Base-by-base conservation (phyloP, 495 filamentous ascomycete genomes). In the Xylaria flabelliformis region DNA sequence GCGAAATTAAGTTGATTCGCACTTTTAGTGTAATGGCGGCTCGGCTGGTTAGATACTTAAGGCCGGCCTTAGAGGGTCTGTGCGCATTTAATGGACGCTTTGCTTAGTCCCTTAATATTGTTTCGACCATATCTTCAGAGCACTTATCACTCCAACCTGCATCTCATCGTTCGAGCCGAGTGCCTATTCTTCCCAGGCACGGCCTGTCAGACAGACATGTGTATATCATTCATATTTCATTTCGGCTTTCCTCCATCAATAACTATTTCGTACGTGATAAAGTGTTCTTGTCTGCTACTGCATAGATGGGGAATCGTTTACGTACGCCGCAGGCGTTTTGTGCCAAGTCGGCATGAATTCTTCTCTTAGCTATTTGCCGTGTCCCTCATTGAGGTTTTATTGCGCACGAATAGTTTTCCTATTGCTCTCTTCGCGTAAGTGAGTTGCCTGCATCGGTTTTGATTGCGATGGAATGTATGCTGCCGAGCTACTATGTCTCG, bases 311-410 rank as follows among this genome's bases (percentile, higher is more conserved):
- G 8, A 55, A 26, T 10, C 26, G 21, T 55, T 55, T 10, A 55
- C 51, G 3, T 51, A 51, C 48, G 8, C 51, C 15, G 64, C 19
- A 3, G 26, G 19, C 24, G 10, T 46, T 51, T n/a, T 19, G 44
- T 51, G 29, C 64, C 41, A 50, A 65, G 36, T 66, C 51, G 64
- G 48, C 32, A 41, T 46, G 26, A 66, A 36, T 21, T 6, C 65
- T 50, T 67, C 32, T 29, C 65, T 36, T 42, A 1, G 6, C 65
- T 50, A 7, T 55, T 13, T 10, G 4, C 9, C 34, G n/a, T 32
- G 17, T 55, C 21, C 17, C 41, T 29, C 19, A n/a, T 26, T 21
- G 24, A 48, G 62, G 13, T 17, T 39, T 53, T 10, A 24, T 34
- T 53, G 24, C 64, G 24, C 64, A 53, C 64, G 21, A 44, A n/a